These are phyloP conservation scores for Leersia perrieri DNA, from an alignment of 176 grass and related monocot genomes.

Conservation along the genomic window DNA sequence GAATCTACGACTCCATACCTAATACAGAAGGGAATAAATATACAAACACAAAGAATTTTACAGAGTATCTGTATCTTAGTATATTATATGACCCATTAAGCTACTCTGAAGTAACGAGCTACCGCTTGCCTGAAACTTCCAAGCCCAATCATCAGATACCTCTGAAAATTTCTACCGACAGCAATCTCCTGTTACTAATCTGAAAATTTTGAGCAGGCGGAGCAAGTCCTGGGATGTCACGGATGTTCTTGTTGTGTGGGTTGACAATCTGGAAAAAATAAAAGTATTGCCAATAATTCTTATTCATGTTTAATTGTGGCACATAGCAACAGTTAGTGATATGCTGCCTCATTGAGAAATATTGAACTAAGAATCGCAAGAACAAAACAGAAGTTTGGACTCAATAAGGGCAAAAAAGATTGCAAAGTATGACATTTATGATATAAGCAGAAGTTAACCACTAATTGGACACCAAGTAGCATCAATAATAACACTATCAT, in stretches of 20 bases:
- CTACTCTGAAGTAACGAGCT: neutral
- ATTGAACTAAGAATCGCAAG: neutral
- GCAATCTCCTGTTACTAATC: constrained; percentile 56
- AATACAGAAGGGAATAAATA: constrained; percentile 37
- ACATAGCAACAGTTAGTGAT: neutral
- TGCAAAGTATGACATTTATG: neutral
- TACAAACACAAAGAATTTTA: constrained; percentile 57
- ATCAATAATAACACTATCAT: neutral
- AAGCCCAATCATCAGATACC: constrained; percentile 39
- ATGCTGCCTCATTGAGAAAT: neutral
- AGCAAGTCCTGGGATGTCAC: constrained; percentile 91
- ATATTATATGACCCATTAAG: neutral
- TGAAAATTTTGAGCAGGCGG: constrained; percentile 75
- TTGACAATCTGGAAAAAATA: constrained; percentile 66
- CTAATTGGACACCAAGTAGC: neutral
- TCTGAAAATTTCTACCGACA: constrained; percentile 51
- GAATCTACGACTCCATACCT: constrained; percentile 7
- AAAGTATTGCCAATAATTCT: neutral
- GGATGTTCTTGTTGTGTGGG: constrained; percentile 80
- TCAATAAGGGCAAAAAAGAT: neutral
- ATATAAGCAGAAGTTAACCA: neutral
- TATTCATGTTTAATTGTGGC: neutral
- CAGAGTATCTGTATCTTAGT: neutral
- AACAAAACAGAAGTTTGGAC: neutral
- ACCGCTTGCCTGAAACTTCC: neutral